These are phyloP conservation scores for Pelargonium nanum DNA, from an alignment of 345 rosid species.

Conservation along the genomic window DNA sequence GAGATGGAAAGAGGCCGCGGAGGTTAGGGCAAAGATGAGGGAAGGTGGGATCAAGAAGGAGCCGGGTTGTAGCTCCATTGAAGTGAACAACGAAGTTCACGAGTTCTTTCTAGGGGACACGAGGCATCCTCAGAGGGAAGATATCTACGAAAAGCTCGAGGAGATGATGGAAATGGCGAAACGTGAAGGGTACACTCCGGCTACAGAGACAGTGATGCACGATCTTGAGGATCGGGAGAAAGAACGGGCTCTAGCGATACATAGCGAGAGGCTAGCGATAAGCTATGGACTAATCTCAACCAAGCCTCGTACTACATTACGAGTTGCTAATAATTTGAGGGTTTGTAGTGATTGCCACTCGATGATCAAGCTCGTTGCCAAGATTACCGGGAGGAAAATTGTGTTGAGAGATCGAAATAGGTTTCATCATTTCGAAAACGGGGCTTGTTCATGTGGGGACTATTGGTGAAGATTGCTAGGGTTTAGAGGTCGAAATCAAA, in stretches of 20 bases:
- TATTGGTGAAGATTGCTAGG: conserved; percentile 4
- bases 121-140: conserved; percentile 37
- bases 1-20: conserved; percentile 49
- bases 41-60: conserved; percentile 44
- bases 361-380: conserved; percentile 10
- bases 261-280: conserved; percentile 11
- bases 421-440: conserved; percentile 15
- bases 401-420: conserved; percentile 10
- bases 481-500: no score
- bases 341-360: conserved; percentile 11
- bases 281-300: conserved; percentile 9
- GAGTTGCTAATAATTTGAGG: conserved; percentile 9
- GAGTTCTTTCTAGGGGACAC: conserved; percentile 46
- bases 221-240: conserved; percentile 30
- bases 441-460: conserved; percentile 10
- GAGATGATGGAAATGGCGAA: conserved; percentile 31
- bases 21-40: conserved; percentile 45
- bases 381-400: conserved; percentile 11
- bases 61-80: conserved; percentile 59
- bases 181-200: conserved; percentile 28
- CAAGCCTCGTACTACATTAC: background rate
- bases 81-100: conserved; percentile 43
- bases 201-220: conserved; percentile 23
- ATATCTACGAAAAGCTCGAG: conserved; percentile 42
- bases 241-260: conserved; percentile 13